Base-by-base conservation (phyloP, 495 filamentous ascomycete genomes). In the Hypomontagnella submonticulosa region DNA sequence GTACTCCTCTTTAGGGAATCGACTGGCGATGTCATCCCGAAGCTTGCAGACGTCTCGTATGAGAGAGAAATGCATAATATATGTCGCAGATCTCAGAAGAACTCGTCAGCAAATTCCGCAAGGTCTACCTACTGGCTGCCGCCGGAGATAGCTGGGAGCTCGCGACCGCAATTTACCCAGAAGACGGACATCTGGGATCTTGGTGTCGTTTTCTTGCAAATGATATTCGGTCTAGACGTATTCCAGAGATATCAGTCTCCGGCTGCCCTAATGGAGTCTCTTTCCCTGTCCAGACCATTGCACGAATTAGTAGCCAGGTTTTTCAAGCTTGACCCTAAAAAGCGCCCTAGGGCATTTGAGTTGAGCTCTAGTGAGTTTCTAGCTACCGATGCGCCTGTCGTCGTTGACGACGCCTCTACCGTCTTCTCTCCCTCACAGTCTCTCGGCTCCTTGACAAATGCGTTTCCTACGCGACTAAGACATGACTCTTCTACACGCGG, bases 151-250 rank as follows among this genome's bases (percentile, higher is more conserved):
- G 84, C 89, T 1, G 84, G 87, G 41, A 80, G 80, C 19, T 79
- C 81, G 44, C 82, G 84, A 16, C 77, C 83, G 0, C 79, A 85
- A 41, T 83, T 82, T 20, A 90, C 87, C 8, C 87, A 89, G 67
- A 97, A 96, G 73, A 90, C 92, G 0, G 96, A 98, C 75, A 85
- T 99, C 11, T 99, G 95, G 95, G 89, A 96, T 65, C 85, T 98
- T 64, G 95, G 95, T 4, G 85, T 97, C 37, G 83, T 96, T 15
- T 87, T 97, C 66, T 75, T 97, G 23, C 93, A 98, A 73, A 97
- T 98, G 92, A 81, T 92, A n/a, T 95, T 97, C 70, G 95, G 95
- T 20, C 77, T 90, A 53, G 84, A 90, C 66, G 85, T 92, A 8
- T 76, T 90, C 19, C 81, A 89, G 50, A 88, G 88, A 58, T 92